Conservation (phyloP, 306 rosid species). For the Elaeagnus macrophylla region DNA sequence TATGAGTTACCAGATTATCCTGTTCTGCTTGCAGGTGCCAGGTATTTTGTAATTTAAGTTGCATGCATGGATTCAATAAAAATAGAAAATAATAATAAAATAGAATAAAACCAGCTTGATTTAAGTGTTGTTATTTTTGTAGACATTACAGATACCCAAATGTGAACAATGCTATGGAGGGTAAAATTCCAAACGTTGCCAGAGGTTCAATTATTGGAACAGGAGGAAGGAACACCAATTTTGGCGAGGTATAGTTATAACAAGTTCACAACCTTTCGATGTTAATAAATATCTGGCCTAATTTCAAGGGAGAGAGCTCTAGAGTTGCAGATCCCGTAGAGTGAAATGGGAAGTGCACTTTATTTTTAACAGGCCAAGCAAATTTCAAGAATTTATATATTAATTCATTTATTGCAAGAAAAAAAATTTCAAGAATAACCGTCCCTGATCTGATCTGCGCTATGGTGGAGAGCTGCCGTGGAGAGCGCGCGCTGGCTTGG, state of each 20-base stretch:
- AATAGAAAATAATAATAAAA: too few species aligned
- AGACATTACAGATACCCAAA: conserved; percentile 17
- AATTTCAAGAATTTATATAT: too few species aligned
- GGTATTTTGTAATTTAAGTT: conserved; percentile 14
- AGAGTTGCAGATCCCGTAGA: background rate
- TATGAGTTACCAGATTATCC: conserved; percentile 16
- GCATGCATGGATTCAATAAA: background rate
- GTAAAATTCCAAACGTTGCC: conserved; percentile 17
- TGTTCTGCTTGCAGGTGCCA: conserved; percentile 1
- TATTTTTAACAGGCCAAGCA: too few species aligned
- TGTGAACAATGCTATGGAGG: conserved; percentile 15
- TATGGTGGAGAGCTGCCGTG: too few species aligned
- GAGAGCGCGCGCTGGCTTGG: too few species aligned
- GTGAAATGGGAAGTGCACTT: too few species aligned
- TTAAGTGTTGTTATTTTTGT: conserved; percentile 2
- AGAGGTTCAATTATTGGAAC: conserved; percentile 14
- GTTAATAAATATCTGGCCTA: background rate
- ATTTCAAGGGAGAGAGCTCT: background rate
- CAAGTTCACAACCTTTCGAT: background rate
- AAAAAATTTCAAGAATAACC: too few species aligned
- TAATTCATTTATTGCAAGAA: too few species aligned
- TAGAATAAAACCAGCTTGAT: background rate
- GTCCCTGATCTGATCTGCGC: too few species aligned
- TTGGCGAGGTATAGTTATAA: conserved; percentile 19
- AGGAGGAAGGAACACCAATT: conserved; percentile 12